These are phyloP conservation scores for Selaginella moellendorffii DNA, from an alignment of 75 land plant species.

Conservation along the genomic window DNA sequence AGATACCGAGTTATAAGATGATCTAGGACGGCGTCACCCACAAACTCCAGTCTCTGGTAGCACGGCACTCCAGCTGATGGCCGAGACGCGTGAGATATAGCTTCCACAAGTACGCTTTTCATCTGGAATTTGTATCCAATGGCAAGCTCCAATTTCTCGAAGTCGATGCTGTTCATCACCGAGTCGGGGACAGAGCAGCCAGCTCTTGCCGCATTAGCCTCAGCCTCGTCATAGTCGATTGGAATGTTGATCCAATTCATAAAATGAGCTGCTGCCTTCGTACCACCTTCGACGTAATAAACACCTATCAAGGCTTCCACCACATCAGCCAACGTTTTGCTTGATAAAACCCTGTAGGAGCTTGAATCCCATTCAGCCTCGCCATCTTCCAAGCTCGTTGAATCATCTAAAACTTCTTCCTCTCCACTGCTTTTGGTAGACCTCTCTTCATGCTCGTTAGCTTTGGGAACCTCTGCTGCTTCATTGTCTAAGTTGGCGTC, in stretches of 20 bases:
- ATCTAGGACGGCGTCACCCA: constrained; percentile 98
- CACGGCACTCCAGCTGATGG: constrained; percentile 96
- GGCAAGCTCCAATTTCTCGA: constrained; percentile 50
- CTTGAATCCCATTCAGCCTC: constrained; percentile 75
- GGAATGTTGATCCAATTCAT: constrained; percentile 99
- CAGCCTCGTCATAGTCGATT: constrained; percentile 51
- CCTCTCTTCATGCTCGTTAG: neutral
- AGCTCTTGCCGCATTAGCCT: constrained; percentile 24
- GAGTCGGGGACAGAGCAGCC: constrained; percentile 57
- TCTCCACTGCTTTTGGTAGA: neutral
- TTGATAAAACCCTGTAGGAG: constrained; percentile 90
- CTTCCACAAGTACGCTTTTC: constrained; percentile 65
- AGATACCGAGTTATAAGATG: constrained; percentile 87
- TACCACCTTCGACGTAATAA: constrained; percentile 96
- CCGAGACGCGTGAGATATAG: constrained; percentile 95
- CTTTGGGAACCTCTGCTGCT: neutral
- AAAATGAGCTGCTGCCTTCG: constrained; percentile 68
- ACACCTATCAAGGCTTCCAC: constrained; percentile 97
- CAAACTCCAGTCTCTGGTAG: constrained; percentile 91
- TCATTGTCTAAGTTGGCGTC: constrained; percentile 6
- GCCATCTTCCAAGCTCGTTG: constrained; percentile 71
- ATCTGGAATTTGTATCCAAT: constrained; percentile 49
- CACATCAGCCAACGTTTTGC: constrained; percentile 97
- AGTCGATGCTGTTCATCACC: constrained; percentile 62
- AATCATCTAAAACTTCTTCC: constrained; percentile 27